Evolutionary conservation across 2,329 filamentous ascomycete genomes (phyloP), one percentile per base, ranked within the genome.

Genomic region (Stagonosporopsis vannaccii): DNA sequence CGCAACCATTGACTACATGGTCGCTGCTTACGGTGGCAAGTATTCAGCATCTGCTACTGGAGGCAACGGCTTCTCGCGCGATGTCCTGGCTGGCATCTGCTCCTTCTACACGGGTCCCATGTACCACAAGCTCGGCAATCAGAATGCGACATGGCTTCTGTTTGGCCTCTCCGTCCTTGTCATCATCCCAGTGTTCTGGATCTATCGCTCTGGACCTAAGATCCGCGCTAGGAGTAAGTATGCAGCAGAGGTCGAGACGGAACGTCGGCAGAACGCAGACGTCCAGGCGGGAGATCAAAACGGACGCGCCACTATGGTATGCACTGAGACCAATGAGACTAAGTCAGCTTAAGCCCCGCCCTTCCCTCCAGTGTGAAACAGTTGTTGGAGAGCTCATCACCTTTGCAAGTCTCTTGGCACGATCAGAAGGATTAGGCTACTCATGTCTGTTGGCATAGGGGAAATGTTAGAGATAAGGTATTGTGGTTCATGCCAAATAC

Each of bases 1-100:
- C 84, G 87, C 87, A 0, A 91, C 89, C 0, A 89, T 91, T 58
- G 88, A 92, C 72, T 92, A 92, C 78, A 91, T 91, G 86, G 84
- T 91, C 13, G 87, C 86, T 37, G 85, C 88, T 0, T 90, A 91
- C 62, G 90, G 89, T 0, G 85, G 85, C 0, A 63, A 59, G 36
- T 92, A 90, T 72, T 85, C 88, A 5, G 89, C 90, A 1, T 91
- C 88, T 0, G 90, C 90, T 0, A 92, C 90, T 0, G 90, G 90
- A 37, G 90, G 89, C 13, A 92, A 92, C 59, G 90, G 89, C 1
- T 91, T 89, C 79, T 82, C 87, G 1, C 82, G 90, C 61, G 90
- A 92, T 69, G 87, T 92, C 70, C 78, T 92, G 0, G 89, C 89
- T 2, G 90, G 90, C 71, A 80, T 91, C 4, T 83, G 90, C 8